These are phyloP conservation scores for Penicillium simplicissimum DNA, from an alignment of 495 filamentous ascomycete species.

Conservation along the genomic window DNA sequence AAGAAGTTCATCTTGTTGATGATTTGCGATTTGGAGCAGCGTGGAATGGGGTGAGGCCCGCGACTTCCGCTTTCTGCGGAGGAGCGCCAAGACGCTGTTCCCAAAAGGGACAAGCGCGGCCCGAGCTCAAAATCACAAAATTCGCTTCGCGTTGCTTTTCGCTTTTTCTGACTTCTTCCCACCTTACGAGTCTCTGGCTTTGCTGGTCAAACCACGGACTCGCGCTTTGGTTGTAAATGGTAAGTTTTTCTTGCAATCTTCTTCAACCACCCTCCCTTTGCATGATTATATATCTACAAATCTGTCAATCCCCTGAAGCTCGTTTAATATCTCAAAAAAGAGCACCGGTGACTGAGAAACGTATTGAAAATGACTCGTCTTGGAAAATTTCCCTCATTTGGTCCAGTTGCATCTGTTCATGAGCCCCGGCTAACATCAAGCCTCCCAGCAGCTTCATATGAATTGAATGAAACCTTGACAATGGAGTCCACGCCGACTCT, in stretches of 20 bases:
- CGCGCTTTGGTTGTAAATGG: slow-evolving; percentile 31
- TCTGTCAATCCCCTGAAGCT: slow-evolving; percentile 91
- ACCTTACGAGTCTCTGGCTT: slow-evolving; percentile 28
- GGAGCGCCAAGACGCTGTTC: slow-evolving; percentile 17
- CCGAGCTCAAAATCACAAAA: slow-evolving; percentile 27
- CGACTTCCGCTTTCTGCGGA: background rate
- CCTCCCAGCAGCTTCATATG: background rate
- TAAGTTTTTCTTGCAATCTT: slow-evolving; percentile 27
- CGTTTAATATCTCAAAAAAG: slow-evolving; percentile 43
- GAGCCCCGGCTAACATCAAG: slow-evolving; percentile 20
- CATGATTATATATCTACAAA: slow-evolving; percentile 76
- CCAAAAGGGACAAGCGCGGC: slow-evolving; percentile 33
- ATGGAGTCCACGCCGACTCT: slow-evolving; percentile 45
- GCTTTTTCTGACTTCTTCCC: slow-evolving; percentile 16
- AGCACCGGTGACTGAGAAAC: slow-evolving; percentile 54
- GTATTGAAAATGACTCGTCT: slow-evolving; percentile 47
- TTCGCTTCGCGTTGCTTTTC: slow-evolving; percentile 24
- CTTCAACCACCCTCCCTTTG: slow-evolving; percentile 25
- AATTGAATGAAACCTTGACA: slow-evolving; percentile 17
- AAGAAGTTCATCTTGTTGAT: slow-evolving; percentile 48
- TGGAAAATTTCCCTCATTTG: slow-evolving; percentile 8
- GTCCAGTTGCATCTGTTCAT: background rate
- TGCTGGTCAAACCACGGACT: slow-evolving; percentile 40
- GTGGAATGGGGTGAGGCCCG: background rate
- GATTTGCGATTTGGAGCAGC: background rate